Percentiles rank a stretch among this genome's conserved stretches.
Conservation (phyloP, 352 stramenopile species). For the Globisporangium acanthophoron region DNA sequence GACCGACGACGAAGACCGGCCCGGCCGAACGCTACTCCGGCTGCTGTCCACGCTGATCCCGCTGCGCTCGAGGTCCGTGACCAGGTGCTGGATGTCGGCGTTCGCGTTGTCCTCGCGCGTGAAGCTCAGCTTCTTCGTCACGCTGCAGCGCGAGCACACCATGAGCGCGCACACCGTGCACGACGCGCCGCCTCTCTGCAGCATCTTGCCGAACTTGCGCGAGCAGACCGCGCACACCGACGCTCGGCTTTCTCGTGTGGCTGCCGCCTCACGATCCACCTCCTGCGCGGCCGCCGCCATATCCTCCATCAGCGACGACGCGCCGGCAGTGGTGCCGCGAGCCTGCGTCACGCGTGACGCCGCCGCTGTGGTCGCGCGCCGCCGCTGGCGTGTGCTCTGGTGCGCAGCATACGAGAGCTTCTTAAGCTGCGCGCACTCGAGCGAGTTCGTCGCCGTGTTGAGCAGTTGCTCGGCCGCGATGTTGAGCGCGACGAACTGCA, state of each 20-base stretch:
- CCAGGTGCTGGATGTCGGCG: slow-evolving; percentile 2
- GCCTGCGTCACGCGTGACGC: slow-evolving; percentile 8
- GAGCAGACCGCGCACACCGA: slow-evolving; percentile 12
- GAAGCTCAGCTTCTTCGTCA: slow-evolving; percentile 43
- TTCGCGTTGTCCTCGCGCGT: slow-evolving; percentile 17
- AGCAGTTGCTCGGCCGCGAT: slow-evolving; percentile 44
- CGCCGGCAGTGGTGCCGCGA: slow-evolving; percentile 2
- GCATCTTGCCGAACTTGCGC: slow-evolving; percentile 15
- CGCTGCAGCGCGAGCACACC: slow-evolving; percentile 34
- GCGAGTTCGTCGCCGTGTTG: slow-evolving; percentile 26
- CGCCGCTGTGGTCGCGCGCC: slow-evolving; percentile 7
- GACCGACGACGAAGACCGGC: neutral
- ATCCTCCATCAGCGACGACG: slow-evolving; percentile 19
- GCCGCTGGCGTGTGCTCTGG: slow-evolving; percentile 19
- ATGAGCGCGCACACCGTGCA: slow-evolving; percentile 32
- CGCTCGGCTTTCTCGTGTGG: neutral
- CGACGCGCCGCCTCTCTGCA: slow-evolving; percentile 19
- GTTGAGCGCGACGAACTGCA: slow-evolving; percentile 36
- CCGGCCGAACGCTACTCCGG: neutral
- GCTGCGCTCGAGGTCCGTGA: slow-evolving; percentile 10
- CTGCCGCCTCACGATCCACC: slow-evolving; percentile 9
- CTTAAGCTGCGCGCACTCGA: slow-evolving; percentile 66
- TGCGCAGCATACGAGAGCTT: slow-evolving; percentile 39
- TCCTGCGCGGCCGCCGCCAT: slow-evolving; percentile 15
- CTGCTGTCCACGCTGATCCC: neutral